These are phyloP conservation scores for Penicillium samsonianum DNA, from an alignment of 495 filamentous ascomycete genomes.

Conservation along the genomic window DNA sequence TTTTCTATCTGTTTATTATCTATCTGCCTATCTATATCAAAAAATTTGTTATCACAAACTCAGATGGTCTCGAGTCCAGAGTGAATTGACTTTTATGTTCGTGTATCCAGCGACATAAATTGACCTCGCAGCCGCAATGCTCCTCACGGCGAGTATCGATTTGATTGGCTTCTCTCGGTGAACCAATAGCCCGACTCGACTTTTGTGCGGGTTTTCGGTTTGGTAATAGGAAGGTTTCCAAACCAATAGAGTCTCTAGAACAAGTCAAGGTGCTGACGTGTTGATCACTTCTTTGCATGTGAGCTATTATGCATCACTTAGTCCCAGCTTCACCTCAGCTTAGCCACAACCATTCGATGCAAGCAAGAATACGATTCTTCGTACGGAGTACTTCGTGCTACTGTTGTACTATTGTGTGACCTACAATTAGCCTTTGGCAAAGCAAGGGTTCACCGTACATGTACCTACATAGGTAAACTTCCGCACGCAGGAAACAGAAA, in stretches of 20 bases:
- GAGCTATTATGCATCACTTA: neutral
- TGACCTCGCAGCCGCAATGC: neutral
- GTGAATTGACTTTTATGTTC: neutral
- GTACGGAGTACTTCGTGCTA: neutral
- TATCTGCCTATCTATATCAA: neutral
- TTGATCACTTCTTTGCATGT: neutral
- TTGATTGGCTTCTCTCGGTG: neutral
- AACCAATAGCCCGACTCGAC: neutral
- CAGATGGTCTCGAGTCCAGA: neutral
- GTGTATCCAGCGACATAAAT: neutral
- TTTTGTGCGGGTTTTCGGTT: no score
- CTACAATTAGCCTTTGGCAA: neutral
- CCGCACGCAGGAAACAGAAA: neutral
- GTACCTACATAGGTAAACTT: no score
- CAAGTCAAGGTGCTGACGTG: neutral
- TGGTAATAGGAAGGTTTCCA: no score
- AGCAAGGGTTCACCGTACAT: neutral
- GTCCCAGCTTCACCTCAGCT: neutral
- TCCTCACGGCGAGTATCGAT: no score
- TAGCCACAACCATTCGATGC: neutral
- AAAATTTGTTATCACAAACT: neutral
- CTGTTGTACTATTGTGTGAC: neutral
- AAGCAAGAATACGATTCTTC: neutral
- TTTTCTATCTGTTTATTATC: conserved; percentile 1
- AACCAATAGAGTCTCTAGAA: neutral